Base-by-base conservation (phyloP, 371 early-diverging fungal species). In the Mucor irregularis region DNA sequence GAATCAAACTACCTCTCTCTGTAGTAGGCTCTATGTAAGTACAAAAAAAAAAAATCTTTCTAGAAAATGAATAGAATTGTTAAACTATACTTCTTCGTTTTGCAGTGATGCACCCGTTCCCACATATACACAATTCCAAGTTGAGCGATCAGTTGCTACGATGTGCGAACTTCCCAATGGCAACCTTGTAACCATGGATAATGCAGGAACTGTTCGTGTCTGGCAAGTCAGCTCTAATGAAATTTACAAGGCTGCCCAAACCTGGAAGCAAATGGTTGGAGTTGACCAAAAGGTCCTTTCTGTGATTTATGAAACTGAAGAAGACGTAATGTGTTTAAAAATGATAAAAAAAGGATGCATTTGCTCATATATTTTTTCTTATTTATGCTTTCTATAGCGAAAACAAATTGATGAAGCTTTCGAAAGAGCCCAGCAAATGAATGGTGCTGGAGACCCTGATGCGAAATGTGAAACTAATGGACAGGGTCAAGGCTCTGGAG, bases 251-350 rank as follows among this genome's bases (percentile, higher is more conserved):
- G 81, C 90, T 17, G 82, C 86, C 4, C 72, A 85, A 43, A 83
- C 85, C 0, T 91, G 91, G 91, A 88, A 84, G 56, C 79, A 84
- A 46, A 73, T 91, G 66, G 89, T 88, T 17, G 91, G 91, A 6
- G 77, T 89, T 2, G 91, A 89, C 55, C 74, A 80, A 39, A 76
- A 81, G 14, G 74, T 74, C 0, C 63, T 91, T 14, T 71, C 80
- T 3, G 82, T 91, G 19, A 77, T 88, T 38, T 89, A 88, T 61
- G 83, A 83, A 57, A 83, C 82, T 11, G 76, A 74, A 16, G 58
- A 83, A 62, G 80, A 58, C 43, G 63, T 63, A 58, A 49, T 40
- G 29, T 29, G 25, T 40, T 39, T 43, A 6, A 31, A 43, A 14
- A 40, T 19, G 14, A 8, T 7, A 8, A 11, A 31, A 47, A 14